A percentile compares a stretch with the other conserved stretches of the same genome.
These are phyloP conservation scores for Zopfia rhizophila DNA, from an alignment of 2,329 filamentous ascomycete genomes.

Conservation along the genomic window DNA sequence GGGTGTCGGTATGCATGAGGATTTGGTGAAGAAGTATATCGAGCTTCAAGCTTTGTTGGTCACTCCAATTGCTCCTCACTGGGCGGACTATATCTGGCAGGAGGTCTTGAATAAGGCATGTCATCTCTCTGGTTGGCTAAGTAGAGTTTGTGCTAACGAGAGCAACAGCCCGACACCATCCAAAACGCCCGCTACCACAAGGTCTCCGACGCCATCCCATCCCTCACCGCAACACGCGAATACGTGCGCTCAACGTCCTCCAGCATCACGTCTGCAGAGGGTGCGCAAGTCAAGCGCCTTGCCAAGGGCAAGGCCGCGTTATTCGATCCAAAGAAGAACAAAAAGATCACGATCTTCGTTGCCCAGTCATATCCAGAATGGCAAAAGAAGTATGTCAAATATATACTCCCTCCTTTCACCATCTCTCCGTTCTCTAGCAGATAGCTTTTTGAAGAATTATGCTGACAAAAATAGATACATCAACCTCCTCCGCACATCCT, in stretches of 20 bases:
- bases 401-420: too few relatives aligned
- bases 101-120: constrained; percentile 80
- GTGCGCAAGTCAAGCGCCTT: constrained; percentile 84
- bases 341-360: constrained; percentile 88
- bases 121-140: constrained; percentile 1
- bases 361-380: constrained; percentile 84
- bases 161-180: constrained; percentile 69
- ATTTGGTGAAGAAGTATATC: constrained; percentile 81
- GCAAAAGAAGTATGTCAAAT: constrained; percentile 92
- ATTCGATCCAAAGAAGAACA: constrained; percentile 91
- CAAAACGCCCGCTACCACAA: constrained; percentile 82
- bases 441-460: neutral
- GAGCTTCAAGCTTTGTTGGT: constrained; percentile 87
- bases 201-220: constrained; percentile 71
- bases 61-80: constrained; percentile 88
- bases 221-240: constrained; percentile 79
- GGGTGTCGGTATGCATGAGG: constrained; percentile 86
- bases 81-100: constrained; percentile 92
- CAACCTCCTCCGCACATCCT: constrained; percentile 40
- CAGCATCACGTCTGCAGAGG: constrained; percentile 88
- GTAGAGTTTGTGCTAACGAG: neutral
- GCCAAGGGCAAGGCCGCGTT: constrained; percentile 87
- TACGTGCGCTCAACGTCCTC: constrained; percentile 81
- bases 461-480: constrained; percentile 38
- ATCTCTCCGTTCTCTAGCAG: neutral